phyloP scores from a whole-genome alignment of 2,329 filamentous ascomycete species.

The Cryphonectria naterciae region DNA sequence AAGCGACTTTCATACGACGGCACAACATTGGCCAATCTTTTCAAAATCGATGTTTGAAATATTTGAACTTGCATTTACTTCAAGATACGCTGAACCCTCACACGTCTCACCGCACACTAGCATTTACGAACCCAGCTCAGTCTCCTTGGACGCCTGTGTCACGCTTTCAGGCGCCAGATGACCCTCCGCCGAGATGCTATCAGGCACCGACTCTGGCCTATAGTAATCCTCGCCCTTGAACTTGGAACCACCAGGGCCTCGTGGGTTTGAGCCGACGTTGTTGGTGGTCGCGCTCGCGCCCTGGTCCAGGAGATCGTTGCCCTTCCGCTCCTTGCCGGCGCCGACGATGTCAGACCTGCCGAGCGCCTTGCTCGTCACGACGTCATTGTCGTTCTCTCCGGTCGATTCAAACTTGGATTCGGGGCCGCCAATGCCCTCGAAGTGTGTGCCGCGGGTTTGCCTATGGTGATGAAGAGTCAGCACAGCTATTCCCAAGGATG shows the following conservation, averaged over 20 bases:
- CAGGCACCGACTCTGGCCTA: conserved; percentile 45
- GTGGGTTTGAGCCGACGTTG: conserved; percentile 44
- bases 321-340: conserved; percentile 15
- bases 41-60: background rate
- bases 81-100: background rate
- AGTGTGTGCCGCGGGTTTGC: conserved; percentile 49
- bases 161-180: conserved; percentile 47
- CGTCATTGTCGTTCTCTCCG: conserved; percentile 45
- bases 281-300: conserved; percentile 44
- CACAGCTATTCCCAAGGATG: background rate
- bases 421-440: conserved; percentile 49
- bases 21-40: background rate
- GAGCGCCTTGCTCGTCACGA: conserved; percentile 37
- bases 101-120: background rate
- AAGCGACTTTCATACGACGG: background rate
- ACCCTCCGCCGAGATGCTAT: conserved; percentile 47
- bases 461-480: conserved; percentile 36
- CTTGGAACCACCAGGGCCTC: conserved; percentile 42
- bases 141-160: conserved; percentile 36
- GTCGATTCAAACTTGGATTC: conserved; percentile 45
- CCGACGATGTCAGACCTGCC: conserved; percentile 31
- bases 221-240: conserved; percentile 49
- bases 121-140: background rate
- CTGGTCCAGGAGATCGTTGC: conserved; percentile 38
- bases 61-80: background rate